A percentile compares a stretch with the other conserved stretches of the same genome.
Conservation (phyloP, 2,329 filamentous ascomycete genomes). For the Hypoxylon sp. region DNA sequence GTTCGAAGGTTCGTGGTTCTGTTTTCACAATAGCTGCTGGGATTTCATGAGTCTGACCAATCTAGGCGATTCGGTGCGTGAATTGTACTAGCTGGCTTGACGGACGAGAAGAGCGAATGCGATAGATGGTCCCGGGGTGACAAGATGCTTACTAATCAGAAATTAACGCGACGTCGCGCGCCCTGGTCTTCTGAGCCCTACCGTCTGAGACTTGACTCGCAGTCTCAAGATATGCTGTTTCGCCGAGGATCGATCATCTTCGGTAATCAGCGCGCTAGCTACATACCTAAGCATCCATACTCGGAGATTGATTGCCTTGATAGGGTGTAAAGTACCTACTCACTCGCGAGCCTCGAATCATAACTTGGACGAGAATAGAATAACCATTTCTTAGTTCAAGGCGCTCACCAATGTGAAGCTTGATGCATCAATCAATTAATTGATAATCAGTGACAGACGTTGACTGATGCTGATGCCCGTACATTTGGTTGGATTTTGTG, state of each 20-base stretch:
- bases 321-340: not conserved
- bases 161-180: not conserved
- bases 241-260: not conserved
- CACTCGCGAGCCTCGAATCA: not conserved
- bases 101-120: conserved; percentile 62
- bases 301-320: not conserved
- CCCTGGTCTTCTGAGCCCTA: not conserved
- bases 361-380: not conserved
- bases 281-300: not conserved
- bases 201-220: not conserved
- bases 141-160: not conserved
- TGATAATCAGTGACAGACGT: not conserved
- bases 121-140: conserved; percentile 21
- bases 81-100: conserved; percentile 71
- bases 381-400: not conserved
- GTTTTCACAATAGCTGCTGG: not conserved
- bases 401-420: not conserved
- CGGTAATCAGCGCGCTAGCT: no score
- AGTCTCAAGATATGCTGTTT: not conserved
- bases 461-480: no score
- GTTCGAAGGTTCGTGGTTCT: conserved; percentile 45
- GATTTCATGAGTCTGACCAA: conserved; percentile 8
- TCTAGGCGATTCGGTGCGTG: conserved; percentile 62
- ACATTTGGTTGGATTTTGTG: no score
- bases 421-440: not conserved